These are phyloP conservation scores for Parsonsia alboflavescens DNA, from an alignment of 257 asterid species.

Conservation along the genomic window DNA sequence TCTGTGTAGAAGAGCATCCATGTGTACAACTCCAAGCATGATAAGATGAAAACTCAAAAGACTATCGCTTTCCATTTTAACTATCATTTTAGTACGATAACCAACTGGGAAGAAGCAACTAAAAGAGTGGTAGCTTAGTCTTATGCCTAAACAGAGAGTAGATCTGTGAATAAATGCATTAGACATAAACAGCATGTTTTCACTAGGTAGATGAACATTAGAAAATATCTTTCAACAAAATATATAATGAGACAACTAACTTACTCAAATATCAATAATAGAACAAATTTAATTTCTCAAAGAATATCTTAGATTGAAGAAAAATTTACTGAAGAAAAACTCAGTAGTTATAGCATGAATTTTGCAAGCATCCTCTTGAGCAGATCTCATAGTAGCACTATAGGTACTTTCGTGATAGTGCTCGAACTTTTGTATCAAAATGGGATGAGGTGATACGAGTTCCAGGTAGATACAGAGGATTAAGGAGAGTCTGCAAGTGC, in stretches of 20 bases:
- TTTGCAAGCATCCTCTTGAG: background rate
- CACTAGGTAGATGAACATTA: background rate
- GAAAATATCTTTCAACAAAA: background rate
- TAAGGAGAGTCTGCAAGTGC: conserved; percentile 73
- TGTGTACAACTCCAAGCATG: background rate
- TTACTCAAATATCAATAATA: background rate
- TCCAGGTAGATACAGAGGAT: conserved; percentile 93
- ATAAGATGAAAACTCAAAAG: background rate
- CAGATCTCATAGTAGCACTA: background rate
- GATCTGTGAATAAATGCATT: background rate
- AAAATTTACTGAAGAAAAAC: background rate
- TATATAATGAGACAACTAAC: background rate
- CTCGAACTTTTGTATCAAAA: conserved; percentile 90
- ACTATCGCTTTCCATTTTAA: background rate
- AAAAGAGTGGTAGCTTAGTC: background rate
- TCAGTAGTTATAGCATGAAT: background rate
- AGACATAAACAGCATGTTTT: background rate
- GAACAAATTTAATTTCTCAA: background rate
- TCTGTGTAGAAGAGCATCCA: background rate
- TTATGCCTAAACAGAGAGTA: background rate
- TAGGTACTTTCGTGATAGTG: conserved; percentile 82
- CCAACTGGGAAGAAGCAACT: background rate
- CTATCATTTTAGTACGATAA: background rate
- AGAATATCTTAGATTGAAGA: background rate
- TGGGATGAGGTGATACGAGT: conserved; percentile 86